A percentile compares a stretch with the other conserved stretches of the same genome.
phyloP scores from a whole-genome alignment of 148 eudicot genomes.

The Silene latifolia region DNA sequence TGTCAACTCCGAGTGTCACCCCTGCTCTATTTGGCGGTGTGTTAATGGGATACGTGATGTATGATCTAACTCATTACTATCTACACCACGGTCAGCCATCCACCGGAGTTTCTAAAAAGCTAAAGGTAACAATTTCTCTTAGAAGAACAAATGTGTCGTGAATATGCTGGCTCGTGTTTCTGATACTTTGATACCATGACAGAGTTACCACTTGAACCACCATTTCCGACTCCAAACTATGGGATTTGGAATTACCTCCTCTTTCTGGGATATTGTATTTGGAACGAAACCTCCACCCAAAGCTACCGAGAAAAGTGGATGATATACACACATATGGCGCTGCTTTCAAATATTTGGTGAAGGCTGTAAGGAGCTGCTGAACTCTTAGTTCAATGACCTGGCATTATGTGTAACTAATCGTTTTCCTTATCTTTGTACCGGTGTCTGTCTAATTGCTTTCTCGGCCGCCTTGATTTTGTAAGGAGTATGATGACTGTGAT shows the following conservation, averaged over 20 bases:
- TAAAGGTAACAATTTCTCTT: conserved; percentile 59
- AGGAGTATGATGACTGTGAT: neutral
- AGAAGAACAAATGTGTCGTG: neutral
- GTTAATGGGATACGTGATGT: conserved; percentile 80
- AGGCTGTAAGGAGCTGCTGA: neutral
- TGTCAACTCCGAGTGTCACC: conserved; percentile 60
- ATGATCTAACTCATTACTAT: conserved; percentile 92
- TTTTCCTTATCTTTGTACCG: neutral
- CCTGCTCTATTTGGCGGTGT: conserved; percentile 88
- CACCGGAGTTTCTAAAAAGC: conserved; percentile 43
- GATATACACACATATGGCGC: neutral
- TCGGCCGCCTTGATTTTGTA: conserved; percentile 6
- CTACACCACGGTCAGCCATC: conserved; percentile 91
- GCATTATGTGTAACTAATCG: neutral
- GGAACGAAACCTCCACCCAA: conserved; percentile 69
- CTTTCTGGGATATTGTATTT: conserved; percentile 73
- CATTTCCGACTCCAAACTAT: conserved; percentile 64
- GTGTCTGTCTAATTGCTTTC: neutral
- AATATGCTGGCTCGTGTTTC: neutral
- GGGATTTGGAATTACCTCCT: conserved; percentile 82
- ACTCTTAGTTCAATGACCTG: neutral
- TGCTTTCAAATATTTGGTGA: neutral
- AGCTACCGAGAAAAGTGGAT: conserved; percentile 34
- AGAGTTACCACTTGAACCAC: conserved; percentile 87
- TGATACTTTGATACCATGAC: conserved; percentile 18